Evolutionary conservation across 805 yeast genomes (phyloP).

Genomic region (Saturnispora zaruensis): DNA sequence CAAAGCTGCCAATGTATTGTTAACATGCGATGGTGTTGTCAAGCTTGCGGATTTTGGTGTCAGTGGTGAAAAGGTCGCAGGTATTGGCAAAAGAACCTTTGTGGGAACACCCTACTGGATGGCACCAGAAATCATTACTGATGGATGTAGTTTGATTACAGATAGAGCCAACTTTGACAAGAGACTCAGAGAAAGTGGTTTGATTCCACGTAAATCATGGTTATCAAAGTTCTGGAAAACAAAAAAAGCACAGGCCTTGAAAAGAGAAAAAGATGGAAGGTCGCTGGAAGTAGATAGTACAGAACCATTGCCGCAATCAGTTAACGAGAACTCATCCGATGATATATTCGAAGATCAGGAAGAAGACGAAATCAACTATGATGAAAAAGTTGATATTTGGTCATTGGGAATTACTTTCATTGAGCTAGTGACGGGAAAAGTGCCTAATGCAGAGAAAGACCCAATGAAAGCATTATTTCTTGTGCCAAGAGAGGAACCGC

Average conservation of each 20-base stretch:
- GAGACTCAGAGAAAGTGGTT: constrained; percentile 8
- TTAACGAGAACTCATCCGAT: constrained; percentile 5
- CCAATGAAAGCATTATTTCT: constrained; percentile 71
- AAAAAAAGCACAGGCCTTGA: background rate
- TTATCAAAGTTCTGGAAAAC: constrained; percentile 13
- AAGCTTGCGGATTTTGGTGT: constrained; percentile 96
- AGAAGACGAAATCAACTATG: constrained; percentile 48
- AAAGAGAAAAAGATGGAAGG: background rate
- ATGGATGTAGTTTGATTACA: constrained; percentile 9
- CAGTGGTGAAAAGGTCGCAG: constrained; percentile 62
- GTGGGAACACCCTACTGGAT: constrained; percentile 62
- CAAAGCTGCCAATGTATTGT: constrained; percentile 82
- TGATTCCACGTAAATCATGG: constrained; percentile 4
- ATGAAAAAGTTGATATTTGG: constrained; percentile 91
- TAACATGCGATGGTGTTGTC: constrained; percentile 64
- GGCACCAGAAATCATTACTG: constrained; percentile 90
- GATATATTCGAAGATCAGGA: background rate
- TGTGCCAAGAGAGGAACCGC: constrained; percentile 61
- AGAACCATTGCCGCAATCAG: background rate
- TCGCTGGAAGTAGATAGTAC: background rate
- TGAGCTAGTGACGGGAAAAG: constrained; percentile 74
- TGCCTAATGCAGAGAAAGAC: constrained; percentile 66
- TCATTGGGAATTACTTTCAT: constrained; percentile 88
- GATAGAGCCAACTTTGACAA: constrained; percentile 9
- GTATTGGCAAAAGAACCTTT: constrained; percentile 43